These are phyloP conservation scores for Lyophyllum semitale DNA, from an alignment of 768 basidiomycete species.

Conservation along the genomic window DNA sequence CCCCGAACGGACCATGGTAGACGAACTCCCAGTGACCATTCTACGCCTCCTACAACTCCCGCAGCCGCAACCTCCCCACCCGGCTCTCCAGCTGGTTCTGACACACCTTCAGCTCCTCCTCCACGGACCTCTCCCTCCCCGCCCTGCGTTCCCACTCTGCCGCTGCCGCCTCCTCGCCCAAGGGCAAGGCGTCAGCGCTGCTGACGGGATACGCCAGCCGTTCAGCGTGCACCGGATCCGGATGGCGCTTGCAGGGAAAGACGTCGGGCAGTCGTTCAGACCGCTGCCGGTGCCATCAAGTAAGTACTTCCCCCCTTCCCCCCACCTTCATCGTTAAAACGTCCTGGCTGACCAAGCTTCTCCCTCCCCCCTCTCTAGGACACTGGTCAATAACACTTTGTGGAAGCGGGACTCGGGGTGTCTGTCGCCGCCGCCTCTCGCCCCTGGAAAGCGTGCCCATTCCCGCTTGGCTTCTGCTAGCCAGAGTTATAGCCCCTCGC, in stretches of 20 bases:
- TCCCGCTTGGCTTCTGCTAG: conserved; percentile 23
- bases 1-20: conserved; percentile 15
- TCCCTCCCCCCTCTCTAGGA: conserved; percentile 40
- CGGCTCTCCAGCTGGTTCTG: conserved; percentile 82
- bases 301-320: conserved; percentile 37
- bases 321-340: not conserved
- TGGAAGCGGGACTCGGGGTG: conserved; percentile 79
- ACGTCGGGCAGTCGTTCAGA: conserved; percentile 99
- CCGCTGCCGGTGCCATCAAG: conserved; percentile 97
- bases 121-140: conserved; percentile 72
- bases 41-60: conserved; percentile 47
- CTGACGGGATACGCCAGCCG: conserved; percentile 84
- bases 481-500: conserved; percentile 17
- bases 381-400: conserved; percentile 77
- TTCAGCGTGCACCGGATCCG: conserved; percentile 97
- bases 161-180: conserved; percentile 27
- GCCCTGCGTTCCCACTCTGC: conserved; percentile 49
- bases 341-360: not conserved
- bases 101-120: conserved; percentile 72
- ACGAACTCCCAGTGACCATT: conserved; percentile 69
- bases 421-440: conserved; percentile 25
- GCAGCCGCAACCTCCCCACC: conserved; percentile 70
- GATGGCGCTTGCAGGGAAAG: conserved; percentile 94
- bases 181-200: conserved; percentile 40
- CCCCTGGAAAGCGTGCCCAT: not conserved